Evolutionary conservation across 2,329 filamentous ascomycete species (phyloP).

Genomic region (Monosporascus sp.): DNA sequence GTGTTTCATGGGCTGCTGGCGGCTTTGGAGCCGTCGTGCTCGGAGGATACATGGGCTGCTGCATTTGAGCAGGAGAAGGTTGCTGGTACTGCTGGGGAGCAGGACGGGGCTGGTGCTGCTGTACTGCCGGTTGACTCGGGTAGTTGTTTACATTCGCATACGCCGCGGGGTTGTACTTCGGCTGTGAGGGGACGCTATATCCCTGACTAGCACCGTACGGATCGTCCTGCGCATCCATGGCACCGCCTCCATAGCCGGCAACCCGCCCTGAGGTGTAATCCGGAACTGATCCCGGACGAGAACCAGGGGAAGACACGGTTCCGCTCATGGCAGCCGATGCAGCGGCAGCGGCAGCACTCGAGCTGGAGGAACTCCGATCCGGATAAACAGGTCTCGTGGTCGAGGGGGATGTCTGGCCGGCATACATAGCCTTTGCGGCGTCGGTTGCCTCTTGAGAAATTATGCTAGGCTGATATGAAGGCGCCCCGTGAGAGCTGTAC

Average conservation of each 20-base stretch:
- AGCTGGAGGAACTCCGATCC: slow-evolving; percentile 47
- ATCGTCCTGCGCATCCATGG: slow-evolving; percentile 24
- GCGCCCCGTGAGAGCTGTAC: slow-evolving; percentile 15
- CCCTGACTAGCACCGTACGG: slow-evolving; percentile 19
- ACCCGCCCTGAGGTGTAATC: slow-evolving; percentile 30
- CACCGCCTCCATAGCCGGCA: slow-evolving; percentile 21
- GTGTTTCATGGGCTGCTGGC: slow-evolving; percentile 31
- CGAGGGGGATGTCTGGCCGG: slow-evolving; percentile 46
- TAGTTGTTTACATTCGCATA: slow-evolving; percentile 61
- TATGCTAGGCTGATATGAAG: slow-evolving; percentile 26
- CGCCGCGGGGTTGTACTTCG: slow-evolving; percentile 71
- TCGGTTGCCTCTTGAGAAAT: slow-evolving; percentile 52
- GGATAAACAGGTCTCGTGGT: slow-evolving; percentile 39
- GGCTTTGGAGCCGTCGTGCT: slow-evolving; percentile 31
- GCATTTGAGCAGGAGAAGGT: slow-evolving; percentile 20
- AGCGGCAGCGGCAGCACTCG: slow-evolving; percentile 50
- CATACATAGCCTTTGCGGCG: slow-evolving; percentile 59
- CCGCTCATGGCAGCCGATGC: slow-evolving; percentile 54
- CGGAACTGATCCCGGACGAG: slow-evolving; percentile 18
- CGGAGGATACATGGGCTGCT: slow-evolving; percentile 28
- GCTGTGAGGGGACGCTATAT: slow-evolving; percentile 36
- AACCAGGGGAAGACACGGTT: slow-evolving; percentile 30
- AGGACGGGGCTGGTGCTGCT: slow-evolving; percentile 33
- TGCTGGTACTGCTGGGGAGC: slow-evolving; percentile 26
- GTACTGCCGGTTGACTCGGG: slow-evolving; percentile 34